phyloP scores from a whole-genome alignment of 2,329 filamentous ascomycete genomes.

The Fusarium sp. region DNA sequence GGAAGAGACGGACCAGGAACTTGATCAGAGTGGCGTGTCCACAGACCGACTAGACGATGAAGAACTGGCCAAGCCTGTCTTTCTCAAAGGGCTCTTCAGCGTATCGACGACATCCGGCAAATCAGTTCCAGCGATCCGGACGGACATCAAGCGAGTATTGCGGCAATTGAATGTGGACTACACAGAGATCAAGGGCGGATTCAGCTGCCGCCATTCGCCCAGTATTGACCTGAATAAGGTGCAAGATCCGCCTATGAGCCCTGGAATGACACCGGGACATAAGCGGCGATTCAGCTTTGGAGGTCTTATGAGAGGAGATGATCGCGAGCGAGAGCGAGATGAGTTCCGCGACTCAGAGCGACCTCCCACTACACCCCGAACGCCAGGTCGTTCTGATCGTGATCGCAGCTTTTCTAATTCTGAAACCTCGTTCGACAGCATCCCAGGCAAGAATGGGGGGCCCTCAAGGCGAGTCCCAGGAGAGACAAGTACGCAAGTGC shows the following conservation, averaged over 20 bases:
- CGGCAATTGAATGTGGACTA: conserved; percentile 92
- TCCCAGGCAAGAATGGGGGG: conserved; percentile 67
- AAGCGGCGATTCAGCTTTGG: conserved; percentile 88
- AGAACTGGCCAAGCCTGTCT: conserved; percentile 93
- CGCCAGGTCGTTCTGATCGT: conserved; percentile 63
- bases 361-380: conserved; percentile 60
- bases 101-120: conserved; percentile 97
- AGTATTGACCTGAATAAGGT: conserved; percentile 89
- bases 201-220: conserved; percentile 88
- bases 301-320: conserved; percentile 70
- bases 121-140: conserved; percentile 85
- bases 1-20: conserved; percentile 90
- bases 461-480: conserved; percentile 76
- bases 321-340: conserved; percentile 79
- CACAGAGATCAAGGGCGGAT: conserved; percentile 92
- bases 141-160: conserved; percentile 91
- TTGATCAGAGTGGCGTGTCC: conserved; percentile 73
- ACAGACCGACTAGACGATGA: conserved; percentile 75
- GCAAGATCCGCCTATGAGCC: conserved; percentile 74
- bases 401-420: conserved; percentile 88
- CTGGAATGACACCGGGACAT: conserved; percentile 71
- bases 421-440: conserved; percentile 86
- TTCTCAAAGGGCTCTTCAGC: conserved; percentile 95
- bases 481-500: conserved; percentile 92
- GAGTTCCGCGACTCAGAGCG: conserved; percentile 74